A percentile compares a stretch with the other conserved stretches of the same genome.
Evolutionary conservation across 2,329 filamentous ascomycete genomes (phyloP).

Genomic region (Balansia obtecta): DNA sequence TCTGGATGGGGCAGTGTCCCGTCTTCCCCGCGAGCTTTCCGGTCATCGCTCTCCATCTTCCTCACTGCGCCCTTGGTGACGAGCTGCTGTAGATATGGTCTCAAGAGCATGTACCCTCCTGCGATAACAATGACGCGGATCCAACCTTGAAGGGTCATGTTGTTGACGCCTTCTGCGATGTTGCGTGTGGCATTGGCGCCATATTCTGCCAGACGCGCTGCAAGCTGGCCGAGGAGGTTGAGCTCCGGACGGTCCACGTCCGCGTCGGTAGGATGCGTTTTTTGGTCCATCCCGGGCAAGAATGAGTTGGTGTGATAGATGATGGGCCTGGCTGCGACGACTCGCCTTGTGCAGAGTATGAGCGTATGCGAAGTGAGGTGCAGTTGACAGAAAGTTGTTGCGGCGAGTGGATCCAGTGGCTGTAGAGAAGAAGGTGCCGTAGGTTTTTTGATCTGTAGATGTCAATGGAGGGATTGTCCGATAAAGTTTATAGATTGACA

Average conservation of each 20-base stretch:
- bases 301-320: neutral
- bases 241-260: constrained; percentile 15
- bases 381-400: constrained; percentile 3
- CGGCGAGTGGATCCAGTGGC: neutral
- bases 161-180: constrained; percentile 33
- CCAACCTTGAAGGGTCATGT: constrained; percentile 40
- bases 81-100: constrained; percentile 61
- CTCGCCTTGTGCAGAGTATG: constrained; percentile 1
- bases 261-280: constrained; percentile 14
- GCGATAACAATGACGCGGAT: constrained; percentile 61
- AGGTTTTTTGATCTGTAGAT: no score
- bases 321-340: neutral
- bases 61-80: constrained; percentile 51
- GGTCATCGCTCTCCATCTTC: constrained; percentile 47
- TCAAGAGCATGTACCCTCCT: constrained; percentile 59
- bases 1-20: constrained; percentile 21
- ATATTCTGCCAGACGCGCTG: constrained; percentile 21
- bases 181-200: constrained; percentile 33
- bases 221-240: constrained; percentile 21
- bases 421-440: no score
- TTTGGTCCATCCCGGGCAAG: constrained; percentile 11
- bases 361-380: constrained; percentile 1
- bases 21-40: constrained; percentile 19
- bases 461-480: no score
- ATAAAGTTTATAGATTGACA: no score